phyloP scores from a whole-genome alignment of 2,329 filamentous ascomycete species.

The Tolypocladium cylindrosporum region DNA sequence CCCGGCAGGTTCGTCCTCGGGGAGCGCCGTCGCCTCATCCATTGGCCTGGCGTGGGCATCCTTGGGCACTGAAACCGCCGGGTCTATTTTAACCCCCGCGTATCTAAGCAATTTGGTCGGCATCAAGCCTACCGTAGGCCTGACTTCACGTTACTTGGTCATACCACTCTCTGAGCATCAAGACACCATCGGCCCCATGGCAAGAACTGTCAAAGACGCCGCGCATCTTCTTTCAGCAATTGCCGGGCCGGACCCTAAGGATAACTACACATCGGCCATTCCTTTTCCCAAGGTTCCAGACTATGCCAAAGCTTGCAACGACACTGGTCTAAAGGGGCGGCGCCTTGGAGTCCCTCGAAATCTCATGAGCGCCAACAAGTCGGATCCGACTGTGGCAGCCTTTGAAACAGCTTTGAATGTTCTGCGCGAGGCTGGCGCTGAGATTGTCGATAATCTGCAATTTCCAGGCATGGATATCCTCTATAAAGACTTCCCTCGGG shows the following conservation, averaged over 20 bases:
- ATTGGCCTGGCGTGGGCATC: slow-evolving; percentile 6
- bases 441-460: slow-evolving; percentile 34
- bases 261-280: slow-evolving; percentile 52
- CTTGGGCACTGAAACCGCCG: slow-evolving; percentile 36
- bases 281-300: slow-evolving; percentile 50
- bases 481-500: slow-evolving; percentile 9
- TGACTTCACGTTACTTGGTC: slow-evolving; percentile 51
- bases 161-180: slow-evolving; percentile 56
- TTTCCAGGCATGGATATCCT: slow-evolving; percentile 25
- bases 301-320: slow-evolving; percentile 48
- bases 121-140: slow-evolving; percentile 57
- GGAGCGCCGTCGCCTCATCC: slow-evolving; percentile 46
- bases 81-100: slow-evolving; percentile 49
- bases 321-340: slow-evolving; percentile 40
- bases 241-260: slow-evolving; percentile 44
- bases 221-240: slow-evolving; percentile 54
- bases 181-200: slow-evolving; percentile 58
- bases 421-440: slow-evolving; percentile 46
- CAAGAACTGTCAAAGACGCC: slow-evolving; percentile 55
- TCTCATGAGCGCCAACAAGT: slow-evolving; percentile 18
- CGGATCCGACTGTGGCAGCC: neutral
- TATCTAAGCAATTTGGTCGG: slow-evolving; percentile 49
- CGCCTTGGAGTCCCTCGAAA: slow-evolving; percentile 58
- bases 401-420: slow-evolving; percentile 45
- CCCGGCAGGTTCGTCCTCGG: slow-evolving; percentile 51